Conservation (phyloP, 257 asterid genomes). For the Leonotis leonurus region DNA sequence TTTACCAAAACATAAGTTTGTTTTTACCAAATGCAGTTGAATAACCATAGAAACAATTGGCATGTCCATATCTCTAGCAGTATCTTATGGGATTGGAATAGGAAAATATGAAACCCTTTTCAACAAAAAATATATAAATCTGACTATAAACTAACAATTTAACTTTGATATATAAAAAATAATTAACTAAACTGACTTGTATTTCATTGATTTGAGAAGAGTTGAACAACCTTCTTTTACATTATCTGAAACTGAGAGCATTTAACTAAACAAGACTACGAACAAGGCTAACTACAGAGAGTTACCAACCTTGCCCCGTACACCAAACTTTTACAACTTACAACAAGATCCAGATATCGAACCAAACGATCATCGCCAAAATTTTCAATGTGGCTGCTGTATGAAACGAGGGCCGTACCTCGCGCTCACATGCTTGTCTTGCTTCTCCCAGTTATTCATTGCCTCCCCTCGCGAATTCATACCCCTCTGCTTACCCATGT, state of each 20-base stretch:
- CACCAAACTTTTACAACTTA: slow-evolving; percentile 44
- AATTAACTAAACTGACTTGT: background rate
- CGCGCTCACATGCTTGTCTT: slow-evolving; percentile 51
- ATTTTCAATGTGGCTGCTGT: slow-evolving; percentile 83
- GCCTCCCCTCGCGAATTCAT: slow-evolving; percentile 32
- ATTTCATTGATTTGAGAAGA: slow-evolving; percentile 6
- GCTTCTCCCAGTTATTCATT: slow-evolving; percentile 55
- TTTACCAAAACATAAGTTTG: too few species aligned
- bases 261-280: slow-evolving; percentile 39
- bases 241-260: slow-evolving; percentile 14
- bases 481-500: slow-evolving; percentile 33
- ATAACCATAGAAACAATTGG: too few species aligned
- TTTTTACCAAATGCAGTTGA: too few species aligned
- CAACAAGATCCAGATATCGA: slow-evolving; percentile 12
- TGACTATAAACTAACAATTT: background rate
- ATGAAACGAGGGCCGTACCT: slow-evolving; percentile 70
- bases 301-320: slow-evolving; percentile 56
- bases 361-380: slow-evolving; percentile 16
- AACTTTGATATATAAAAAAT: too few species aligned
- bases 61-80: too few species aligned
- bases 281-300: slow-evolving; percentile 57
- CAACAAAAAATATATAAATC: too few species aligned
- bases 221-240: slow-evolving; percentile 10
- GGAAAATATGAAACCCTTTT: too few species aligned
- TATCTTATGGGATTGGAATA: too few species aligned